Base-by-base conservation (phyloP, 2,329 filamentous ascomycete species). In the Phialocephala sp. region DNA sequence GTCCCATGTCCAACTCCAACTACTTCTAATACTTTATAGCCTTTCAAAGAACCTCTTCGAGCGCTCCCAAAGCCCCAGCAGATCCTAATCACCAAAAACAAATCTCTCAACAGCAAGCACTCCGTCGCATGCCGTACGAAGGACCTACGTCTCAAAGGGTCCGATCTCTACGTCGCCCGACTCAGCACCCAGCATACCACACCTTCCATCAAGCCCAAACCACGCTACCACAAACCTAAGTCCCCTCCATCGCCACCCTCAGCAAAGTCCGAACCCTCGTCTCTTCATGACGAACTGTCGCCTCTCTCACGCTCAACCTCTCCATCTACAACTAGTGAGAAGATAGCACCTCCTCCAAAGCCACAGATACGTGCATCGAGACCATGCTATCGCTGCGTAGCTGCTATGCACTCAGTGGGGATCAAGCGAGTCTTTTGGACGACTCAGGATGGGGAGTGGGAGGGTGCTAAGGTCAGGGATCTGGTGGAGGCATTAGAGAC, bases 401-500 rank as follows among this genome's bases (percentile, higher is more conserved):
- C 76, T 2, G 83, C 83, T 70, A 85, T 85, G 82, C 76, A 83
- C 64, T 79, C 79, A 2, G 81, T 81, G 1, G 83, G 83, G 14
- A 82, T 85, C 71, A 82, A 82, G 69, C 78, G 83, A 14, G 82
- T 84, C 0, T 84, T 84, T 71, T 85, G 82, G 83, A 84, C 83
- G 1, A 83, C 79, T 52, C 75, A 77, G 11, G 72, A 75, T n/a
- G 83, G 83, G 0, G 67, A 73, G 18, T 85, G 83, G 83, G 81
- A 84, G 69, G 78, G 79, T 52, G 81, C 80, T 14, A 85, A 85
- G 72, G 79, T 85, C 4, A 73, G 80, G 35, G 79, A 83, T 68
- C 72, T 85, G 32, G 78, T 84, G 2, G 80, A 83, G 69, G 79
- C 78, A 35, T 71, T 84, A 59, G 79, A 83, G 60, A 71, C 74